Conservation (phyloP, 169 alveolate genomes). For the Pseudocohnilembus persalinus region DNA sequence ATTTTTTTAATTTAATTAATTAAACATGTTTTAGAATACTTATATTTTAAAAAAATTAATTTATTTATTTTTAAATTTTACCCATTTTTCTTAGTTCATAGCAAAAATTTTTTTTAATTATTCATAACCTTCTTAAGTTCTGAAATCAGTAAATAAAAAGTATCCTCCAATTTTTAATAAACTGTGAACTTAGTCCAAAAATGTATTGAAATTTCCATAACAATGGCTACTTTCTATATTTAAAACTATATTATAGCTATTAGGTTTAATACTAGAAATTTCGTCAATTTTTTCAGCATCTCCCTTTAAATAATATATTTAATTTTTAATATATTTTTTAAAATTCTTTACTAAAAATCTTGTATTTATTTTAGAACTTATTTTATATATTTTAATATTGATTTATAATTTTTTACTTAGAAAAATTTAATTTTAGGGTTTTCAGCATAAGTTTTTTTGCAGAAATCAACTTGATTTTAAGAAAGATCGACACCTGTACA, state of each 20-base stretch:
- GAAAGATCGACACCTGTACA: constrained; percentile 71
- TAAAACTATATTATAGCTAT: constrained; percentile 47
- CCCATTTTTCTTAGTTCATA: neutral
- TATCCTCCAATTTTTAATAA: constrained; percentile 54
- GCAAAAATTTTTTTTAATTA: constrained; percentile 12
- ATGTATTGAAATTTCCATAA: constrained; percentile 53
- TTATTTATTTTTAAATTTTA: neutral
- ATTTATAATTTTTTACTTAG: constrained; percentile 17
- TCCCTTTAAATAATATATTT: constrained; percentile 21
- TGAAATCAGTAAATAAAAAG: constrained; percentile 66
- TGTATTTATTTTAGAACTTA: neutral
- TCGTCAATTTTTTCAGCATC: constrained; percentile 64
- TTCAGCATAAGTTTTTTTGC: constrained; percentile 37
- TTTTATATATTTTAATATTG: neutral
- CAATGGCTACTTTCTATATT: constrained; percentile 76
- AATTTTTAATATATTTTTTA: neutral
- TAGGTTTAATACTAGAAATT: constrained; percentile 10
- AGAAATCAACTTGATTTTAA: constrained; percentile 49
- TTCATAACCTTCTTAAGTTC: constrained; percentile 47
- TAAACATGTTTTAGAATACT: too few relatives aligned
- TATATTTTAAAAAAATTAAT: neutral
- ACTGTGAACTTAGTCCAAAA: constrained; percentile 46
- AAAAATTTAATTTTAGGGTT: constrained; percentile 31
- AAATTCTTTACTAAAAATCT: neutral
- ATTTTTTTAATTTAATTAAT: neutral